Evolutionary conservation across 345 rosid species (phyloP), one percentile per base, ranked within the genome.

Genomic region (Euphorbia lathyris): DNA sequence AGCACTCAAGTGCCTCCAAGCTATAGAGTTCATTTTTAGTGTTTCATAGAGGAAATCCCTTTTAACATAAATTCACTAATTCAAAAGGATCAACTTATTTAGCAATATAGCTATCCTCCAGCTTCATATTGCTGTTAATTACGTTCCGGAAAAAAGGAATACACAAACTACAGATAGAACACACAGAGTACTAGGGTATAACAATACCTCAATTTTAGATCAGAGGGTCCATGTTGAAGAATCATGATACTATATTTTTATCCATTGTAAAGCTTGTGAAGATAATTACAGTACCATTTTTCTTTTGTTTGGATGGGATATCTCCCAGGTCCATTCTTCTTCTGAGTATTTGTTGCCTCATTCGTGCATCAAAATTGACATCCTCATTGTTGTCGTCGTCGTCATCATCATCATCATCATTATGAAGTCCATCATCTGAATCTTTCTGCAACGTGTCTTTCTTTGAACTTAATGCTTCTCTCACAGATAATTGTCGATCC

Each of bases 391-490:
- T 83, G 59, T 72, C 79, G 65, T 78, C 83, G 19, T 50, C 55
- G 7, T 78, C 88, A 26, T 77, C 82, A 22, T 68, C 65, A 17
- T 74, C 71, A 66, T 84, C 85, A 26, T 79, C 83, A 65, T 73
- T 76, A 56, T 81, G 68, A 69, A 68, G 68, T 79, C 79, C 78
- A 77, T 78, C 79, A 63, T 79, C 80, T 29, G 62, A 61, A 72
- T 83, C 88, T 77, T 85, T 86, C 63, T 66, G 70, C 30, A 60
- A 71, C 53, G 58, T 83, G 66, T 85, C 91, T 72, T 84, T 88
- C 86, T 89, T 90, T 29, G 88, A 83, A 75, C 76, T 77, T 75
- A 95, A 81, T 75, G 94, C 83, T 78, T 86, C 97, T 79, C 97
- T 82, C 55, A 95, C 89, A 62, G 96, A 84, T 53, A 87, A 67